Percentiles rank a stretch among this genome's conserved stretches.
These are phyloP conservation scores for Penicillium sp. DNA, from an alignment of 2,329 filamentous ascomycete species.

Conservation along the genomic window DNA sequence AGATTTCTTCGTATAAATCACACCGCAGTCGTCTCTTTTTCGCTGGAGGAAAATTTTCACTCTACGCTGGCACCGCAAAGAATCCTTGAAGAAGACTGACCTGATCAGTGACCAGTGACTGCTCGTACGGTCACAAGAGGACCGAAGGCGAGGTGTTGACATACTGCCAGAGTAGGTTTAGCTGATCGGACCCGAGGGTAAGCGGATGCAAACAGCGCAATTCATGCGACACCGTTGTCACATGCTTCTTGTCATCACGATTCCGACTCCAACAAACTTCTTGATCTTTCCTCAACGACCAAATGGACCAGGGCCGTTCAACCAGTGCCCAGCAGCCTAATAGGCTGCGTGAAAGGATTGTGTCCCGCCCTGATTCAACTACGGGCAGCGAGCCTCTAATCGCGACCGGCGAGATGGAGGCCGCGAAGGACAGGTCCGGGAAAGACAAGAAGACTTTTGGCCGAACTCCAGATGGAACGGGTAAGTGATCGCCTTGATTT, in stretches of 20 bases:
- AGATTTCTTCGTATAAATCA: constrained; percentile 13
- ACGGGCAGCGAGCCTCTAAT: constrained; percentile 42
- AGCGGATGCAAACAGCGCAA: constrained; percentile 13
- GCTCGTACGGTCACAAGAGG: too few relatives aligned
- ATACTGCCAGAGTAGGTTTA: constrained; percentile 1
- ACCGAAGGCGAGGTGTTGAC: neutral
- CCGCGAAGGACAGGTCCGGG: constrained; percentile 41
- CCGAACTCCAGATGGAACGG: constrained; percentile 80
- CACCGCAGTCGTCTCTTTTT: neutral
- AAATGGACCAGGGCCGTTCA: constrained; percentile 36
- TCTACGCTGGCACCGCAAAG: too few relatives aligned
- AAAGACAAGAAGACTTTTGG: constrained; percentile 76
- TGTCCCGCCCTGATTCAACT: constrained; percentile 38
- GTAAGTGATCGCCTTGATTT: constrained; percentile 50
- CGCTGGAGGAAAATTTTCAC: neutral
- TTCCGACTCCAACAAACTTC: constrained; percentile 14
- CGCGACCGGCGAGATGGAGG: constrained; percentile 33
- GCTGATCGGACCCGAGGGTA: neutral
- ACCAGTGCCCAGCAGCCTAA: constrained; percentile 33
- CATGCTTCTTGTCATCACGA: constrained; percentile 21
- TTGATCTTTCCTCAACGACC: constrained; percentile 18
- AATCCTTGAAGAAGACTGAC: too few relatives aligned
- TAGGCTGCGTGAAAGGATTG: constrained; percentile 46
- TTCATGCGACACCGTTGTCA: constrained; percentile 15
- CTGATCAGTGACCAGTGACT: too few relatives aligned